phyloP scores from a whole-genome alignment of 108 stramenopile genomes.

The Asterionellopsis glacialis region DNA sequence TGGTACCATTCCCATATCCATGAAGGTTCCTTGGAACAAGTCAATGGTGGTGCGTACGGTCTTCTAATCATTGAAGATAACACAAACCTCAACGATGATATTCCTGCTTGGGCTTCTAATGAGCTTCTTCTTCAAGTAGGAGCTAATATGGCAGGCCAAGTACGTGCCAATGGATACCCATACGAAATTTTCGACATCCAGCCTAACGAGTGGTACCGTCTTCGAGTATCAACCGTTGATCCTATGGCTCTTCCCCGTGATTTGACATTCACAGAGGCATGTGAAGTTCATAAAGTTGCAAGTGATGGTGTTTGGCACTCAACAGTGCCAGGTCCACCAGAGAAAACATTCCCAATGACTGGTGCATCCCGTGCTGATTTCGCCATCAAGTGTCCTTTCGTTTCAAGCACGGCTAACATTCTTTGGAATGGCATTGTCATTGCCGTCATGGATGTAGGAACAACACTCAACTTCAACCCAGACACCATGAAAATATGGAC shows the following conservation, averaged over 20 bases:
- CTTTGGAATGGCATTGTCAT: background rate
- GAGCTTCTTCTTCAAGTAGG: slow-evolving; percentile 2
- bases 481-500: slow-evolving; percentile 4
- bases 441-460: background rate
- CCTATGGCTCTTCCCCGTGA: slow-evolving; percentile 1
- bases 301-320: slow-evolving; percentile 40
- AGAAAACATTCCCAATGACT: slow-evolving; percentile 20
- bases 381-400: slow-evolving; percentile 23
- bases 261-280: slow-evolving; percentile 4
- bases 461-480: too few species aligned
- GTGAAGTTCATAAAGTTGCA: slow-evolving; percentile 26
- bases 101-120: slow-evolving; percentile 2
- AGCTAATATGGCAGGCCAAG: slow-evolving; percentile 4
- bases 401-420: background rate
- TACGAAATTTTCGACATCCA: slow-evolving; percentile 8
- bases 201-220: slow-evolving; percentile 18
- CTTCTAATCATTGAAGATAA: slow-evolving; percentile 30
- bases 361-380: slow-evolving; percentile 37
- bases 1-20: slow-evolving; percentile 40
- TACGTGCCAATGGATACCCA: background rate
- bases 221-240: slow-evolving; percentile 28
- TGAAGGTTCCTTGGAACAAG: slow-evolving; percentile 11
- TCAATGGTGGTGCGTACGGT: slow-evolving; percentile 35
- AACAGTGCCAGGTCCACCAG: slow-evolving; percentile 2
- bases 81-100: background rate